phyloP scores from a whole-genome alignment of 257 asterid genomes.

The Solanum pennellii region DNA sequence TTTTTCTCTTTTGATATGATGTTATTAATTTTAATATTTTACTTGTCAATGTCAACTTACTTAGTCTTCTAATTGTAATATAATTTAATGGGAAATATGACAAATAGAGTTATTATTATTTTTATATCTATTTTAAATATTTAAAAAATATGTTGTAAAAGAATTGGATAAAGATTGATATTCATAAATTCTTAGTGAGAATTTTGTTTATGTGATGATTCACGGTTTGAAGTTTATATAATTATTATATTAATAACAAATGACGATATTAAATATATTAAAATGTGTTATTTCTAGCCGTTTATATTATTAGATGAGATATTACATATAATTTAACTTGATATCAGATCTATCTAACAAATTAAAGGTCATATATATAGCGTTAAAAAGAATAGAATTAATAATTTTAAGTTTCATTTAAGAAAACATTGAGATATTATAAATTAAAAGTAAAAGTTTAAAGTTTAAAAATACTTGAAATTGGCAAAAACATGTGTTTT shows the following conservation, averaged over 20 bases:
- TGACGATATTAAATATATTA: neutral
- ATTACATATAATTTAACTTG: neutral
- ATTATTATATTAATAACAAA: neutral
- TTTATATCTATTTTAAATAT: neutral
- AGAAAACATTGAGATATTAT: neutral
- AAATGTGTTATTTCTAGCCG: neutral
- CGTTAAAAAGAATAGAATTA: neutral
- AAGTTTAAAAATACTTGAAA: neutral
- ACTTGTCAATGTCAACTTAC: neutral
- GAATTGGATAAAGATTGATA: neutral
- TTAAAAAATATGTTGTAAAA: neutral
- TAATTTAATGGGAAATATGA: neutral
- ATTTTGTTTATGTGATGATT: neutral
- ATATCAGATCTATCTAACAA: neutral
- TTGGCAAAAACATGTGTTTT: neutral
- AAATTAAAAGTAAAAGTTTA: neutral
- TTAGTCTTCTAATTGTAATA: neutral
- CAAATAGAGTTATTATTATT: neutral
- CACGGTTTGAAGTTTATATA: neutral
- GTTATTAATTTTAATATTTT: neutral
- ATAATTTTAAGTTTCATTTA: neutral
- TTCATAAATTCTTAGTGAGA: neutral
- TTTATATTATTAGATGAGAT: neutral
- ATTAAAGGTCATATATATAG: neutral
- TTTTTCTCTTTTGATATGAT: neutral